Conservation (phyloP, 2,329 filamentous ascomycete genomes). For the Fusarium nelsonii region DNA sequence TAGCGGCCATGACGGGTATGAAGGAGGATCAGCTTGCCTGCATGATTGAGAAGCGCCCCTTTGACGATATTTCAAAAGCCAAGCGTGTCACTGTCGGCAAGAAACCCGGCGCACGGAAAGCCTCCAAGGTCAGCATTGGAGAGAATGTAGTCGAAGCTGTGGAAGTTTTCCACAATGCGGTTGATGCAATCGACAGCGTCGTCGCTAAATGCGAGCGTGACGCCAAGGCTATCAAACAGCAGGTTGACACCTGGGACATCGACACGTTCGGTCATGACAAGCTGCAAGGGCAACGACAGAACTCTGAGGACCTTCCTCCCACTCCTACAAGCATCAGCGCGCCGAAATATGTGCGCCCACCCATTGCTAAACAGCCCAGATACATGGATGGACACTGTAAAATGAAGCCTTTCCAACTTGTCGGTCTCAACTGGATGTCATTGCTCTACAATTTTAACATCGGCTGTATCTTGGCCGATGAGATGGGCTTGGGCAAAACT, state of each 20-base stretch:
- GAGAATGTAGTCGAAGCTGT: constrained; percentile 65
- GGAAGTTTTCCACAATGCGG: constrained; percentile 81
- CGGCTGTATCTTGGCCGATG: constrained; percentile 93
- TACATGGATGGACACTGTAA: constrained; percentile 81
- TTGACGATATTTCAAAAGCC: constrained; percentile 73
- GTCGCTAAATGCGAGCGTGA: constrained; percentile 81
- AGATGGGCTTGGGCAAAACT: constrained; percentile 97
- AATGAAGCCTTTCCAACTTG: constrained; percentile 94
- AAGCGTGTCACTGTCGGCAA: constrained; percentile 70
- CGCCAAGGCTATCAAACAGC: constrained; percentile 67
- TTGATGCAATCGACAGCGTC: constrained; percentile 85
- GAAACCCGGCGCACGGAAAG: constrained; percentile 60
- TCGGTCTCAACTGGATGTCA: constrained; percentile 94
- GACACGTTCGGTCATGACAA: constrained; percentile 60
- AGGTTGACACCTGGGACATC: constrained; percentile 63
- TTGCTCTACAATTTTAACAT: constrained; percentile 83
- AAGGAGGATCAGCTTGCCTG: constrained; percentile 76
- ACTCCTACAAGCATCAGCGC: constrained; percentile 57
- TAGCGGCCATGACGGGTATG: constrained; percentile 84
- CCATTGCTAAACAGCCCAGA: constrained; percentile 73
- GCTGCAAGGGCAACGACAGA: constrained; percentile 48
- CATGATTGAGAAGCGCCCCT: constrained; percentile 81
- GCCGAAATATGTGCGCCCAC: constrained; percentile 56
- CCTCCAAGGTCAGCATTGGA: constrained; percentile 63
- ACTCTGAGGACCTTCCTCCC: constrained; percentile 55